phyloP scores from a whole-genome alignment of 1,284 basidiomycete species.

The Apiotrichum sp. region DNA sequence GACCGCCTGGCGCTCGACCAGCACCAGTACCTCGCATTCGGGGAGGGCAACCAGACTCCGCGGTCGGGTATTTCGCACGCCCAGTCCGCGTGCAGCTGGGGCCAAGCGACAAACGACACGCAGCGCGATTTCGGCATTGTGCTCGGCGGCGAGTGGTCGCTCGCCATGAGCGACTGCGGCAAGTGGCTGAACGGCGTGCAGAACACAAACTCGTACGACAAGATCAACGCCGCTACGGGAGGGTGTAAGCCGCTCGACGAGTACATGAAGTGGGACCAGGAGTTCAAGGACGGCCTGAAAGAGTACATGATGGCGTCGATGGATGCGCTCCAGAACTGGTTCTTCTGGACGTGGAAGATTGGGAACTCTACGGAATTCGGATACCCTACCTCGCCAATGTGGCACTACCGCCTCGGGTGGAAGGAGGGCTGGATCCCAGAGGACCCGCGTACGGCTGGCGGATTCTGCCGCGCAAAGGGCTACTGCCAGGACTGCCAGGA shows the following conservation, averaged over 20 bases:
- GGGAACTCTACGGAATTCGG: constrained; percentile 52
- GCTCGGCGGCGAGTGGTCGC: constrained; percentile 64
- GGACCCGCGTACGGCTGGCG: constrained; percentile 68
- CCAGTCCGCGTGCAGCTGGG: constrained; percentile 36
- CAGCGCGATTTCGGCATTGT: constrained; percentile 65
- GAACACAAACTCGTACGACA: constrained; percentile 20
- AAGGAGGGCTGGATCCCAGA: constrained; percentile 78
- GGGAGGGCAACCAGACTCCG: constrained; percentile 13
- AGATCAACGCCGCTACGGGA: constrained; percentile 5
- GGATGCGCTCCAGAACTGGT: constrained; percentile 82
- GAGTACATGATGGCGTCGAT: constrained; percentile 49
- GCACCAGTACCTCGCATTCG: constrained; percentile 42
- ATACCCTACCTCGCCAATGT: constrained; percentile 61
- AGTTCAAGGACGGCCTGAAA: constrained; percentile 26
- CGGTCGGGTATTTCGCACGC: constrained; percentile 32
- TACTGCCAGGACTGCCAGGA: constrained; percentile 81
- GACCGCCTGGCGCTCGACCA: constrained; percentile 55
- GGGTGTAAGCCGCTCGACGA: constrained; percentile 28
- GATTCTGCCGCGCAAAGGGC: constrained; percentile 40
- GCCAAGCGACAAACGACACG: constrained; percentile 53
- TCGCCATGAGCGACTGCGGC: constrained; percentile 55
- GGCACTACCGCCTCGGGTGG: constrained; percentile 82
- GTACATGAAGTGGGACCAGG: constrained; percentile 30
- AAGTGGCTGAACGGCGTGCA: constrained; percentile 57
- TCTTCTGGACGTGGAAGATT: constrained; percentile 97